These are phyloP conservation scores for Brettanomyces custersianus DNA, from an alignment of 805 yeast genomes.

Conservation along the genomic window DNA sequence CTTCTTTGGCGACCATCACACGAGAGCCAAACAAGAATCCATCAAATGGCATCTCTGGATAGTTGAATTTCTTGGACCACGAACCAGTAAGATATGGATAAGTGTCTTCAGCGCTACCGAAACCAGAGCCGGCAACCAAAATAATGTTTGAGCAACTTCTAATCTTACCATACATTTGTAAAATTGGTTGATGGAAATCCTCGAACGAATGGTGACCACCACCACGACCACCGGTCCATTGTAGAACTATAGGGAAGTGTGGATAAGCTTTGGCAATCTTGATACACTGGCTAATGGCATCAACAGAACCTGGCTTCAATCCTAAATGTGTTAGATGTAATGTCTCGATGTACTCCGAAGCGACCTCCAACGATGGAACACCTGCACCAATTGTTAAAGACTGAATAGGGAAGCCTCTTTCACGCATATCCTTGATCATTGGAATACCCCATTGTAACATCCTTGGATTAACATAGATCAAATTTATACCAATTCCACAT, in stretches of 20 bases:
- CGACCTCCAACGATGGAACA: constrained; percentile 96
- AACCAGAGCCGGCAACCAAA: constrained; percentile 95
- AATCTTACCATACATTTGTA: constrained; percentile 91
- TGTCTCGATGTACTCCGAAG: constrained; percentile 88
- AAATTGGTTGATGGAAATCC: constrained; percentile 96
- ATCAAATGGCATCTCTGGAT: constrained; percentile 98
- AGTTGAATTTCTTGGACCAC: constrained; percentile 82
- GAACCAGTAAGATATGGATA: constrained; percentile 96
- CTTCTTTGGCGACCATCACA: constrained; percentile 96
- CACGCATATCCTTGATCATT: constrained; percentile 79
- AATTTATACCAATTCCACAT: constrained; percentile 81
- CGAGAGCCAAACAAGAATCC: constrained; percentile 95
- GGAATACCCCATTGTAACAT: constrained; percentile 99
- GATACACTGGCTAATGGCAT: constrained; percentile 79
- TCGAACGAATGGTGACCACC: constrained; percentile 99
- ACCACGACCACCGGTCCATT: constrained; percentile 99
- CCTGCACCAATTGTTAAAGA: constrained; percentile 98
- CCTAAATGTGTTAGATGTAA: constrained; percentile 91
- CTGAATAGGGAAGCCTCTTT: constrained; percentile 90
- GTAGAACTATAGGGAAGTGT: constrained; percentile 89
- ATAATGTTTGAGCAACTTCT: constrained; percentile 87
- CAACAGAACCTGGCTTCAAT: constrained; percentile 96
- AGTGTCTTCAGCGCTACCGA: constrained; percentile 94
- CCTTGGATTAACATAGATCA: constrained; percentile 93
- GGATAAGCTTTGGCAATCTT: constrained; percentile 95